phyloP scores from a whole-genome alignment of 306 rosid species.

The Bauhinia variegata region DNA sequence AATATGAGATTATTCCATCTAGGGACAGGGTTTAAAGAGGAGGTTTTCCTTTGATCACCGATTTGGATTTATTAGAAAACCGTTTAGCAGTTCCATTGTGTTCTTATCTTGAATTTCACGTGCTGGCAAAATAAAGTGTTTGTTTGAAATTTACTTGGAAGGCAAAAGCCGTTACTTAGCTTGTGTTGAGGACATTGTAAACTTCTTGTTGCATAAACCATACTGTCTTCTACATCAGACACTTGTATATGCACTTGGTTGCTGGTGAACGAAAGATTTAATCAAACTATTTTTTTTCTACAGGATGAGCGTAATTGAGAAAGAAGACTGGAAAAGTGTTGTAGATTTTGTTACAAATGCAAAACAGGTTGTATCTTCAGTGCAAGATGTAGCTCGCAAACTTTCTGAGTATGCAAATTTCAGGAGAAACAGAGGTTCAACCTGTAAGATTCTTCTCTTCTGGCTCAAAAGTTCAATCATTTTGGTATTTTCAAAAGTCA shows the following conservation, averaged over 20 bases:
- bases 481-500: slow-evolving; percentile 4
- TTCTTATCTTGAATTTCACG: not conserved
- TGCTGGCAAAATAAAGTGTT: not conserved
- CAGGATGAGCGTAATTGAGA: slow-evolving; percentile 80
- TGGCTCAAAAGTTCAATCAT: slow-evolving; percentile 1
- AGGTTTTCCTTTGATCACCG: too few relatives aligned
- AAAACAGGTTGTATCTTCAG: slow-evolving; percentile 75
- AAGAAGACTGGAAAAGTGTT: slow-evolving; percentile 79
- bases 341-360: slow-evolving; percentile 87
- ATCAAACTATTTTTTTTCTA: slow-evolving; percentile 28
- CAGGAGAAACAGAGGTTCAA: slow-evolving; percentile 47
- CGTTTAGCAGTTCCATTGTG: not conserved
- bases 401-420: slow-evolving; percentile 80
- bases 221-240: not conserved
- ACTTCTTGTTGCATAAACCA: not conserved
- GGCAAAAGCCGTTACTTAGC: slow-evolving; percentile 5
- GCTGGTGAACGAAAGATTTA: slow-evolving; percentile 31
- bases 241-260: slow-evolving; percentile 29
- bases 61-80: not conserved
- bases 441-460: slow-evolving; percentile 46
- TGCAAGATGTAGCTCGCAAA: slow-evolving; percentile 85
- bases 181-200: not conserved
- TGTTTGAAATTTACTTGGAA: not conserved
- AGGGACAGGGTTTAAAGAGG: too few relatives aligned
- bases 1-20: too few relatives aligned